A percentile compares a stretch with the other conserved stretches of the same genome.
Evolutionary conservation across 345 rosid species (phyloP).

Genomic region (Theobroma cacao): DNA sequence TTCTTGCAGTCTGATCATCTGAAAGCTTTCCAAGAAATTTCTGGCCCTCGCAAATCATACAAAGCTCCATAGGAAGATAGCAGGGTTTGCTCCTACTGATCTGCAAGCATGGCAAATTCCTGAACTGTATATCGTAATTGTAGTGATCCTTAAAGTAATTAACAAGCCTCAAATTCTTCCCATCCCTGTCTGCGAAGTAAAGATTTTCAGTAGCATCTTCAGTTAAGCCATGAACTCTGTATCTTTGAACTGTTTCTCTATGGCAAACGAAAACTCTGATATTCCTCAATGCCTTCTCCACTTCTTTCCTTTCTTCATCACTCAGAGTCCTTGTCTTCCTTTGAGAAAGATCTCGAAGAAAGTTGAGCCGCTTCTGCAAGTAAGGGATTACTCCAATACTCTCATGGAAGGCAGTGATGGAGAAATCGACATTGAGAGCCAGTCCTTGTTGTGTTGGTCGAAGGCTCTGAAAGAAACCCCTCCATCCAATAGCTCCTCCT

Average conservation of each 20-base stretch:
- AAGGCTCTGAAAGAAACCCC: conserved; percentile 96
- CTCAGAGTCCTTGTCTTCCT: conserved; percentile 61
- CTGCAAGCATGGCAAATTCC: conserved; percentile 90
- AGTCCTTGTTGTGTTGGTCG: conserved; percentile 94
- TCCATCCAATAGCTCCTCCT: conserved; percentile 85
- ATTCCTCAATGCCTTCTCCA: conserved; percentile 77
- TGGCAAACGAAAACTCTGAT: conserved; percentile 89
- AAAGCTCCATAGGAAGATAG: conserved; percentile 96
- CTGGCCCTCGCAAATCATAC: conserved; percentile 97
- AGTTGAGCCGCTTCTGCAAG: conserved; percentile 82
- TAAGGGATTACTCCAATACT: conserved; percentile 87
- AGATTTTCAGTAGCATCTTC: conserved; percentile 68
- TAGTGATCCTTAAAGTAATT: conserved; percentile 90
- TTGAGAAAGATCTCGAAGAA: conserved; percentile 72
- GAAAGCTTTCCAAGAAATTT: conserved; percentile 96
- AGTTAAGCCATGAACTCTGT: conserved; percentile 80
- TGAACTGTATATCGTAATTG: conserved; percentile 64
- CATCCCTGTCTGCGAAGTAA: conserved; percentile 82
- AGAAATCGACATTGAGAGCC: conserved; percentile 86
- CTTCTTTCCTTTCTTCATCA: conserved; percentile 78
- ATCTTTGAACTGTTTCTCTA: conserved; percentile 88
- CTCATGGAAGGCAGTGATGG: conserved; percentile 86
- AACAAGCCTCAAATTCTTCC: conserved; percentile 64
- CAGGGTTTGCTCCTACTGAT: conserved; percentile 88
- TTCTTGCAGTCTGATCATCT: conserved; percentile 90